Conservation (phyloP, 306 rosid genomes). For the barrel medic (Medicago truncatula) region MtrunA17r5.0-ANR NC_053048.1:7571001-7571500, state of each 20-base stretch:
- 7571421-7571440: background rate
- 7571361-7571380: background rate
- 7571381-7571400: background rate
- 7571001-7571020: too few species aligned
- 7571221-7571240: too few species aligned
- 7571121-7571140: too few species aligned
- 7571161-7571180: background rate
- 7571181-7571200: background rate
- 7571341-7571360: slow-evolving; percentile 7
- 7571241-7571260: background rate
- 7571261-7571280: slow-evolving; percentile 1
- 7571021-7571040: too few species aligned
- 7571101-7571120: too few species aligned
- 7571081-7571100: too few species aligned
- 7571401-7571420: background rate
- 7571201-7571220: too few species aligned
- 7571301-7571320: slow-evolving; percentile 11
- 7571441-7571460: slow-evolving; percentile 11
- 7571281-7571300: slow-evolving; percentile 19
- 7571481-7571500: background rate
- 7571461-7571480: background rate
- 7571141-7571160: too few species aligned
- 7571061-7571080: too few species aligned
- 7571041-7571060: too few species aligned
- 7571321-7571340: background rate